Evolutionary conservation across 169 alveolate genomes (phyloP), one percentile per base, ranked within the genome.

Genomic region (Hepatocystis sp.): DNA sequence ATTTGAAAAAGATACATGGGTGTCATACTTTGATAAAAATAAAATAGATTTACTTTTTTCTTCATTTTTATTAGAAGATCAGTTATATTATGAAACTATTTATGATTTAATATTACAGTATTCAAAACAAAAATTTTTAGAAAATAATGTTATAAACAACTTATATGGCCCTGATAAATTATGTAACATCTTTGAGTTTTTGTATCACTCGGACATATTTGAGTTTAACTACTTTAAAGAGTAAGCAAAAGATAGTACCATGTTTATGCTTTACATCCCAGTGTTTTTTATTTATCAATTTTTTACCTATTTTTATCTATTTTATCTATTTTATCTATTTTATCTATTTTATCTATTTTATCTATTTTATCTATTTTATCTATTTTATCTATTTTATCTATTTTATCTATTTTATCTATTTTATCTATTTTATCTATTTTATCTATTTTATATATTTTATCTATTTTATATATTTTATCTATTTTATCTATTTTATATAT

Each of bases 1-100:
- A 2, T 76, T 76, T 76, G 88, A 76, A 19, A 76, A 76, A 58
- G 32, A 76, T 17, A 44, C 88, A 42, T 76, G 88, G 88, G 51
- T 76, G 4, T 71, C 34, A 42, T 44, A 30, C 28, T 76, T 76
- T 52, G 88, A 76, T 10, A 32, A 58, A 7, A 28, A 51, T 10
- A 76, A 76, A 58, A 58, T 76, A 52, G 88, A 76, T 15, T 44
- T 76, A 53, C 36, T 76, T 25, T 76, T 76, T 76, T 76, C 88
- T 11, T 76, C 88, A 0, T 76, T 76, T 13, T 25, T 76, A 15
- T 21, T 76, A 51, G 88, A 76, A 13, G 78, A 76, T 30, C 88
- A 58, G 39, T 23, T 58, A 44, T 76, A 76, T 49, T 76, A 76
- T 21, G 88, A 76, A 52, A 76, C 88, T 2, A 28, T 76, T 10